Evolutionary conservation across 2,329 filamentous ascomycete species (phyloP).

Genomic region (Trichophyton mentagrophytes): DNA sequence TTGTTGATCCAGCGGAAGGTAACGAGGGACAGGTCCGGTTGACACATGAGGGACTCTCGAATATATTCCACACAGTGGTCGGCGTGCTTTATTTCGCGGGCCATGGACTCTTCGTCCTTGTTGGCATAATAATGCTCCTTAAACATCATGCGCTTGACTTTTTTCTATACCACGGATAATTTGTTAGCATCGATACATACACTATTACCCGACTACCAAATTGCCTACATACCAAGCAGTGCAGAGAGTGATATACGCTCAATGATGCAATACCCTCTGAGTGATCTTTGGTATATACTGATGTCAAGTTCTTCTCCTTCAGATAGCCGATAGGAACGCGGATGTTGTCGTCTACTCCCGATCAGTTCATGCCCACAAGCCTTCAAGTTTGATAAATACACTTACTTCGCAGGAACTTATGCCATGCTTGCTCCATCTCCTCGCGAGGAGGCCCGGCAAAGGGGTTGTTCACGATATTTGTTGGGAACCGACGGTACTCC

Average conservation of each 20-base stretch:
- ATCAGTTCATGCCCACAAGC: too few relatives aligned
- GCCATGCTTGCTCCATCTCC: background rate
- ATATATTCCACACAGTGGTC: constrained; percentile 1
- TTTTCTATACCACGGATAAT: background rate
- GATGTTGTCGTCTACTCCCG: background rate
- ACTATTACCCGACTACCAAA: too few relatives aligned
- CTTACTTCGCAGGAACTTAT: background rate
- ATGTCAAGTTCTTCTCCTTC: background rate
- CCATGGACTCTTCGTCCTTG: background rate
- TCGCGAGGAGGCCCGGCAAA: background rate
- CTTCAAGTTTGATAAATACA: background rate
- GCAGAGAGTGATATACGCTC: background rate
- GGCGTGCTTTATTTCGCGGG: background rate
- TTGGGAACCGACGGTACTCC: background rate
- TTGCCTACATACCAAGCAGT: background rate
- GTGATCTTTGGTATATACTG: constrained; percentile 1
- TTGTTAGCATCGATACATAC: background rate
- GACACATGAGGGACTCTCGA: background rate
- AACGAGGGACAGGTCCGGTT: background rate
- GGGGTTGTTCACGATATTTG: background rate
- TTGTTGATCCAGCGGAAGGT: constrained; percentile 1
- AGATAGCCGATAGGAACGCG: background rate
- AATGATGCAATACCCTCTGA: background rate
- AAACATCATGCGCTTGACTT: background rate
- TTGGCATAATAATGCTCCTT: background rate